Base-by-base conservation (phyloP, 805 yeast species). In the Ogataea minuta region DNA sequence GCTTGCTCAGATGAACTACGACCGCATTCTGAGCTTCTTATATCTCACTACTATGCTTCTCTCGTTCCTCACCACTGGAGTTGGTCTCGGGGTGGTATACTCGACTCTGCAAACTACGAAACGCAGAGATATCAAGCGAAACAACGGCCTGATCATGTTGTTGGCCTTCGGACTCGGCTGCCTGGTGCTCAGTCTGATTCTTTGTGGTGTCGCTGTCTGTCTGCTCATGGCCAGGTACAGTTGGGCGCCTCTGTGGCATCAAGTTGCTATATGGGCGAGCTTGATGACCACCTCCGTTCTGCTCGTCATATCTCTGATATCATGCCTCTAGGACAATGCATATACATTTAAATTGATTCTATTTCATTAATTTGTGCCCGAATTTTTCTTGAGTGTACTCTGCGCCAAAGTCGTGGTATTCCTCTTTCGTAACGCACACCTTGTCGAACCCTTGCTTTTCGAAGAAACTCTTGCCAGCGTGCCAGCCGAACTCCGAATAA, bases 331-430 rank as follows among this genome's bases (percentile, higher is more conserved):
- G 30, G 11, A 17, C 15, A 14, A 28, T 11, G 14, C 23, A 13
- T 23, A 12, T 27, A 19, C 21, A 19, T 6, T 19, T 19, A 6
- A 19, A 19, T 19, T 5, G 21, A 19, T 5, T 19, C 21, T 12
- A 39, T 33, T n/a, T 24, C 41, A 51, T 56, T 34, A 46, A 48
- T 4, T 39, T 39, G n/a, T 39, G 42, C 9, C 63, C 60, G 45
- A 61, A 61, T 40, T 60, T 62, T 34, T 57, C 62, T 36, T 56
- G 62, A 9, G 59, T 56, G 37, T 61, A 63, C 42, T 59, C 63
- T 14, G 78, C 71, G 0, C 99, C 99, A 55, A 86, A 82, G 60
- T 93, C 99, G 48, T 76, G 71, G 53, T 89, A 93, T 35, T 93
- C 98, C 41, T 79, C 77, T 44, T 81, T 76, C 0, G 95, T 73